These are phyloP conservation scores for Xylariaceae sp. DNA, from an alignment of 2,329 filamentous ascomycete species.

Conservation along the genomic window DNA sequence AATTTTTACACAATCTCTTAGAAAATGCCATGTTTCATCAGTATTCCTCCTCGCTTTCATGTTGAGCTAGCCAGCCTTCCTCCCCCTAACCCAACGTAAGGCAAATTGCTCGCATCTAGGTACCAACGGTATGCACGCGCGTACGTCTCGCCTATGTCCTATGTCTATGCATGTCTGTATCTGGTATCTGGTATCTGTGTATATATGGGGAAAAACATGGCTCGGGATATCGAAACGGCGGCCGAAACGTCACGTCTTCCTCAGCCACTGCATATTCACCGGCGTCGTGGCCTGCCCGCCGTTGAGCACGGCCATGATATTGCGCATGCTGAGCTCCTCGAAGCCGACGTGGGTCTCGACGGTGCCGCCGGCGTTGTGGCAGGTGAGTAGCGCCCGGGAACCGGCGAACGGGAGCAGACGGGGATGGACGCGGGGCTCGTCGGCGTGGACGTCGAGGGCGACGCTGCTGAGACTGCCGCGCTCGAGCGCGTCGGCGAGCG, in stretches of 20 bases:
- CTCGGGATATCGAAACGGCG: too few relatives aligned
- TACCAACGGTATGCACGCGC: too few relatives aligned
- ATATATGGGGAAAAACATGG: too few relatives aligned
- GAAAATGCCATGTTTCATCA: not conserved
- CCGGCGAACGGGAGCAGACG: constrained; percentile 46
- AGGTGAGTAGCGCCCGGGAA: constrained; percentile 60
- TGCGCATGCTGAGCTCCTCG: constrained; percentile 68
- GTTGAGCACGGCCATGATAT: constrained; percentile 62
- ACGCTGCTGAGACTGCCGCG: constrained; percentile 51
- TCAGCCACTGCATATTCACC: constrained; percentile 59
- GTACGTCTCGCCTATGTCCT: not conserved
- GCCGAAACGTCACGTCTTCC: constrained; percentile 4
- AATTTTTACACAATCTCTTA: not conserved
- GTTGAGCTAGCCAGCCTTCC: too few relatives aligned
- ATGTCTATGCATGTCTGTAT: too few relatives aligned
- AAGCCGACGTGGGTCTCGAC: constrained; percentile 68
- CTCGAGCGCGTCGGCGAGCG: constrained; percentile 62
- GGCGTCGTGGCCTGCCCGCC: constrained; percentile 58
- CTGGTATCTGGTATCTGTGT: too few relatives aligned
- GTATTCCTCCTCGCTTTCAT: too few relatives aligned
- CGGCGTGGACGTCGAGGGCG: constrained; percentile 66
- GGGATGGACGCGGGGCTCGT: constrained; percentile 59
- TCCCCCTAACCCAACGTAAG: too few relatives aligned
- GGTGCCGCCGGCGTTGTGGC: constrained; percentile 69
- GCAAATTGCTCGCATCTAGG: too few relatives aligned